These are phyloP conservation scores for Pseudonitzschia pungens DNA, from an alignment of 108 stramenopile species.

Conservation along the genomic window DNA sequence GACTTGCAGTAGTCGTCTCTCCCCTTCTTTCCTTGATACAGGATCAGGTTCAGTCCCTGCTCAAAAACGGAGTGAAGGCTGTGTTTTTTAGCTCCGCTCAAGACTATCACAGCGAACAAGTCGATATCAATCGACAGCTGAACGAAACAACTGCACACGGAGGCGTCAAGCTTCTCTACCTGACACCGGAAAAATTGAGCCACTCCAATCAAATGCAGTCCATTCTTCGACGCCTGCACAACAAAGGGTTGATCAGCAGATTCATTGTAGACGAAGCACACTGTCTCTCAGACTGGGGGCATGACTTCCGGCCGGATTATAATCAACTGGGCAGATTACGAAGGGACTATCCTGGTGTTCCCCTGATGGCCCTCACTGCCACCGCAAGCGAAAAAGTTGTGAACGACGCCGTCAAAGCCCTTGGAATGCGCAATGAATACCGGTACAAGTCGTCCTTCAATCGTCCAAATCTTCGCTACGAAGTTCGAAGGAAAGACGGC, in stretches of 20 bases:
- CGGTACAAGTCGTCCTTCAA: slow-evolving; percentile 88
- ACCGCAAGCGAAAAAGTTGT: slow-evolving; percentile 97
- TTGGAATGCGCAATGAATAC: slow-evolving; percentile 79
- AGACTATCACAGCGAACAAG: slow-evolving; percentile 78
- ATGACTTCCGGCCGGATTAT: slow-evolving; percentile 91
- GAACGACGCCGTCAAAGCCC: slow-evolving; percentile 80
- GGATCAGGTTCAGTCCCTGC: slow-evolving; percentile 94
- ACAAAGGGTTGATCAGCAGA: slow-evolving; percentile 77
- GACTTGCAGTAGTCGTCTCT: slow-evolving; percentile 92
- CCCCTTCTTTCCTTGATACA: slow-evolving; percentile 96
- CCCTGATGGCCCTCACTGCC: slow-evolving; percentile 97
- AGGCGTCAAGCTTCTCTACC: slow-evolving; percentile 94
- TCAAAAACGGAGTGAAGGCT: slow-evolving; percentile 79
- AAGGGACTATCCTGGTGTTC: slow-evolving; percentile 90
- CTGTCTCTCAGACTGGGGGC: slow-evolving; percentile 63
- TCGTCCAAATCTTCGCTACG: slow-evolving; percentile 93
- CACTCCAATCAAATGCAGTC: slow-evolving; percentile 73
- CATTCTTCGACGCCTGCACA: slow-evolving; percentile 64
- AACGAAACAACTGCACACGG: slow-evolving; percentile 63
- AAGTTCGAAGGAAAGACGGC: slow-evolving; percentile 86
- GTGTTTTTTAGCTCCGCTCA: slow-evolving; percentile 82
- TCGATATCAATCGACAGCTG: slow-evolving; percentile 58
- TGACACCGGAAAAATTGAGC: slow-evolving; percentile 96
- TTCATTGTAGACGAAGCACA: slow-evolving; percentile 99
- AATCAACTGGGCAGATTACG: slow-evolving; percentile 77